A percentile compares a stretch with the other conserved stretches of the same genome.
phyloP scores from a whole-genome alignment of 2,329 filamentous ascomycete genomes.

The Aspergillus ochraceus region DNA sequence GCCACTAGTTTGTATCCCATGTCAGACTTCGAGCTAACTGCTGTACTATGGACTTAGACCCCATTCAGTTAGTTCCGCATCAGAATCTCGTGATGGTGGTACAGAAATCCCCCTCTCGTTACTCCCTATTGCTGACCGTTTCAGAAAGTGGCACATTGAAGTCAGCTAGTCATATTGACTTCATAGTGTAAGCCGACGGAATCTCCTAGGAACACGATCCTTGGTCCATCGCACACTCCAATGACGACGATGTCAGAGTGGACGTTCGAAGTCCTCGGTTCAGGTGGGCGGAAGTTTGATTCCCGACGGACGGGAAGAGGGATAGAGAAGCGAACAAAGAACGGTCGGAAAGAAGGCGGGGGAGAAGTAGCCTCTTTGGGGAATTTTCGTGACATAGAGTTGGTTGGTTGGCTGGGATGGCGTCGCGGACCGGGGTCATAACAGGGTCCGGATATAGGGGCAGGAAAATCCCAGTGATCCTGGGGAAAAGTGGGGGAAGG shows the following conservation, averaged over 20 bases:
- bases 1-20: no score
- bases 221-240: background rate
- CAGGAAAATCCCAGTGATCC: no score
- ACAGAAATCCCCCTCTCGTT: background rate
- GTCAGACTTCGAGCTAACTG: no score
- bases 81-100: background rate
- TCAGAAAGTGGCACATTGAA: background rate
- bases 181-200: no score
- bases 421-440: no score
- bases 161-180: no score
- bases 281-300: background rate
- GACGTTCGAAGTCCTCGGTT: no score
- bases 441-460: no score
- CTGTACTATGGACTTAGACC: no score
- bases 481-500: background rate
- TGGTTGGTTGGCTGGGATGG: background rate
- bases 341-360: background rate
- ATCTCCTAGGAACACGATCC: background rate
- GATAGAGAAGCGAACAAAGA: background rate
- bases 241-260: no score
- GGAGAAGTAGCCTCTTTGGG: background rate
- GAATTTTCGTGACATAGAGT: background rate
- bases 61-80: background rate
- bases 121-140: background rate
- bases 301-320: background rate